Conservation (phyloP, 371 early-diverging fungal genomes). For the Syncephalastrum contaminatum region DNA sequence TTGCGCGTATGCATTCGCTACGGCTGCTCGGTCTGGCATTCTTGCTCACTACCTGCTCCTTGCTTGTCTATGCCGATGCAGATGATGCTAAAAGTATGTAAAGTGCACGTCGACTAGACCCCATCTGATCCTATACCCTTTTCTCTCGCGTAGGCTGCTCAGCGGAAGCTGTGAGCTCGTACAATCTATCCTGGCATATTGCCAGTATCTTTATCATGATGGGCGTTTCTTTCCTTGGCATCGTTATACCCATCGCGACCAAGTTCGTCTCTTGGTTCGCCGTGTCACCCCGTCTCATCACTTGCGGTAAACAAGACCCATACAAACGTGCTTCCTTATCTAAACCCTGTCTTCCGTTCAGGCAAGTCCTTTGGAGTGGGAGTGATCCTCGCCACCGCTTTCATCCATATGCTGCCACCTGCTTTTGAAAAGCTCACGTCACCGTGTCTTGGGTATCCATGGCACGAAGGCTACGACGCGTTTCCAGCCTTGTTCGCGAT, state of each 20-base stretch:
- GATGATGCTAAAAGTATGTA: too few relatives aligned
- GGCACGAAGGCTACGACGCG: slow-evolving; percentile 24
- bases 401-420: slow-evolving; percentile 68
- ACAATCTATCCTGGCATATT: slow-evolving; percentile 11
- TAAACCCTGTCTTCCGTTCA: background rate
- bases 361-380: slow-evolving; percentile 63
- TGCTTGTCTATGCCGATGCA: too few relatives aligned
- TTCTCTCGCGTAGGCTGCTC: slow-evolving; percentile 2
- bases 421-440: slow-evolving; percentile 29
- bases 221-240: slow-evolving; percentile 5
- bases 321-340: background rate
- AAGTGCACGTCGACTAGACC: too few relatives aligned
- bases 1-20: too few relatives aligned
- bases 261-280: slow-evolving; percentile 5
- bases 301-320: slow-evolving; percentile 1
- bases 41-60: too few relatives aligned
- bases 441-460: slow-evolving; percentile 35
- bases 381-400: slow-evolving; percentile 76
- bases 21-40: too few relatives aligned
- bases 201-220: slow-evolving; percentile 18
- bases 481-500: slow-evolving; percentile 40
- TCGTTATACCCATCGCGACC: slow-evolving; percentile 6
- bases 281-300: slow-evolving; percentile 1
- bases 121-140: too few relatives aligned
- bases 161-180: slow-evolving; percentile 5